Conservation (phyloP, 78 protist species). For the Planoprotostelium fungivorum region DNA sequence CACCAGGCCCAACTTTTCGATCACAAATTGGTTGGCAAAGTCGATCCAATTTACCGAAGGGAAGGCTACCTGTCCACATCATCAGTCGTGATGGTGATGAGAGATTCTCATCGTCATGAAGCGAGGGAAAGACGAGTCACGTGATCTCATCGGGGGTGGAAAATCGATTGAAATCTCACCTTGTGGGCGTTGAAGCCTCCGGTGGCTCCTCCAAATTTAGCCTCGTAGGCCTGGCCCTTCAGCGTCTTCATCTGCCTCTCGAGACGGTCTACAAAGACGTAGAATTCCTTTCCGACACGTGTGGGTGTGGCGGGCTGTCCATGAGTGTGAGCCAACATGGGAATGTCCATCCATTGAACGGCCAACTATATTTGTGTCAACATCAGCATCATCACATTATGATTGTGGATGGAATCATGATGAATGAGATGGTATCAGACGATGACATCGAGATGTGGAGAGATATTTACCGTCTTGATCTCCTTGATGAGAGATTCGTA, state of each 20-base stretch:
- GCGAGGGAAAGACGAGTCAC: no score
- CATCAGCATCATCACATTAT: constrained; percentile 12
- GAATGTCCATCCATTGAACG: constrained; percentile 28
- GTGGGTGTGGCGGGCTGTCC: constrained; percentile 95
- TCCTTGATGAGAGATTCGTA: background rate
- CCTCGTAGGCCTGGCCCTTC: constrained; percentile 14
- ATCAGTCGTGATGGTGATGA: background rate
- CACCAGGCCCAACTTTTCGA: constrained; percentile 42
- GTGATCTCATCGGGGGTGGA: no score
- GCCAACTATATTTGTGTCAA: constrained; percentile 23
- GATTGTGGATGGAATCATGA: constrained; percentile 2
- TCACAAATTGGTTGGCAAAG: constrained; percentile 48
- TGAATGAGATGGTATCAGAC: background rate
- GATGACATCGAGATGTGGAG: background rate
- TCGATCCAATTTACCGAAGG: constrained; percentile 68
- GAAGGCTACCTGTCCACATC: constrained; percentile 32
- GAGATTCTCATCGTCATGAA: no score
- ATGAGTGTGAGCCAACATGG: constrained; percentile 89
- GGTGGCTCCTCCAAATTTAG: constrained; percentile 84
- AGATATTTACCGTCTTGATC: background rate
- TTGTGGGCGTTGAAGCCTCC: constrained; percentile 81
- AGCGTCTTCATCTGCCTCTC: constrained; percentile 34
- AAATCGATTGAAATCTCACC: no score
- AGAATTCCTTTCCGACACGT: constrained; percentile 83
- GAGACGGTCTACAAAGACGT: constrained; percentile 69